Conservation (phyloP, 345 rosid species). For the Salix dunnii region DNA sequence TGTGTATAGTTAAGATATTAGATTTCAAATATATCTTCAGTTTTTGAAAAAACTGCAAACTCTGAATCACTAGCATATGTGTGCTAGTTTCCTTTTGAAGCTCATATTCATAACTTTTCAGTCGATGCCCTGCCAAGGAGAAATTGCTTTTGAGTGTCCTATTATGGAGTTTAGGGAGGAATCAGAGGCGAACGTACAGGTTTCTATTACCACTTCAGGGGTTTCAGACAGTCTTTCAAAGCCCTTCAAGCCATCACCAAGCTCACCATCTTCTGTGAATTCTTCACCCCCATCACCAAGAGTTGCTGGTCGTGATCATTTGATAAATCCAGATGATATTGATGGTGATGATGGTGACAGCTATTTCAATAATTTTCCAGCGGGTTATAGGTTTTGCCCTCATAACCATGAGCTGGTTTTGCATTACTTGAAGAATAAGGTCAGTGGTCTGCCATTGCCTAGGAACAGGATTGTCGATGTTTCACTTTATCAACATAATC, state of each 20-base stretch:
- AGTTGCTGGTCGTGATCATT: background rate
- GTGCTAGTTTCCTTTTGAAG: no score
- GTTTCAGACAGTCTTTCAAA: background rate
- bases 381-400: conserved; percentile 10
- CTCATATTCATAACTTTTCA: background rate
- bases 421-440: conserved; percentile 7
- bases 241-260: background rate
- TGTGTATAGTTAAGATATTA: no score
- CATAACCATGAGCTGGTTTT: conserved; percentile 5
- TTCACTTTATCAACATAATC: conserved; percentile 1
- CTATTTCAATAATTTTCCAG: conserved; percentile 6
- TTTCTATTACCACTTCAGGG: background rate
- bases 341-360: background rate
- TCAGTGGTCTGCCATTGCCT: background rate
- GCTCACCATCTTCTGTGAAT: background rate
- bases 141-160: background rate
- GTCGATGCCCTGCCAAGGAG: background rate
- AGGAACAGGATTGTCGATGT: conserved; percentile 7
- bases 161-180: background rate
- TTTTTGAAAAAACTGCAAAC: no score
- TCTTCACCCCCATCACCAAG: background rate
- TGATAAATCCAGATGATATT: background rate
- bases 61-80: no score
- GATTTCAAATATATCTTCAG: no score
- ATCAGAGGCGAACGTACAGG: background rate